Evolutionary conservation across 2,329 filamentous ascomycete species (phyloP), one percentile per base, ranked within the genome.

Genomic region (Apiospora koreana): DNA sequence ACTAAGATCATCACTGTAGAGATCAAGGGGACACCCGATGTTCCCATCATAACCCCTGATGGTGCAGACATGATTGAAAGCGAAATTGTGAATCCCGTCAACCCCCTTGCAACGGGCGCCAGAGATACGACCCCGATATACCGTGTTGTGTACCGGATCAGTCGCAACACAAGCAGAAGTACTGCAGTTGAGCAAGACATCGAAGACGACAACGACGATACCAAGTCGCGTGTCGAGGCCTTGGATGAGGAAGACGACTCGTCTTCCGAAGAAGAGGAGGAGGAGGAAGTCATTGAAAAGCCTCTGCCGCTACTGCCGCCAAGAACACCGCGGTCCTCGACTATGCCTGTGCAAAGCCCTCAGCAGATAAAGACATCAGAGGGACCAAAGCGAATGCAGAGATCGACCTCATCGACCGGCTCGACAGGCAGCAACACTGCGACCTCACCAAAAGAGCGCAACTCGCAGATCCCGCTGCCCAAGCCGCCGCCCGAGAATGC

Each of bases 1-100:
- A 88, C 86, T 9, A 90, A 91, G 72, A 91, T 84, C 18, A 89
- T 92, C 74, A 91, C 89, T 0, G 88, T 92, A 2, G 88, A 92
- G 68, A 85, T 92, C 46, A 85, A 85, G 18, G 88, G 88, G 0
- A 81, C 85, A 5, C 81, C 84, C 25, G 81, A 85, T 6, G 82
- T 87, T 2, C 82, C 85, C 1, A 79, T 91, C 1, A 81, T 86
- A 1, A 86, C 88, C 1, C 86, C 89, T 0, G 86, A 88, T 0
- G 88, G 89, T 0, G 84, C 90, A 12, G 88, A 91, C 75, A 81
- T 91, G 10, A 80, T 91, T 72, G 84, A 87, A 71, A 83, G 80
- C 79, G 76, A 86, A 68, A 73, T 77, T 54, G 76, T 70, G 43
- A 69, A 72, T 25, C 70, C 72, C 69, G 70, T 74, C 64, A 72